phyloP scores from a whole-genome alignment of 352 stramenopile species.

The Globisporangium canariense region DNA sequence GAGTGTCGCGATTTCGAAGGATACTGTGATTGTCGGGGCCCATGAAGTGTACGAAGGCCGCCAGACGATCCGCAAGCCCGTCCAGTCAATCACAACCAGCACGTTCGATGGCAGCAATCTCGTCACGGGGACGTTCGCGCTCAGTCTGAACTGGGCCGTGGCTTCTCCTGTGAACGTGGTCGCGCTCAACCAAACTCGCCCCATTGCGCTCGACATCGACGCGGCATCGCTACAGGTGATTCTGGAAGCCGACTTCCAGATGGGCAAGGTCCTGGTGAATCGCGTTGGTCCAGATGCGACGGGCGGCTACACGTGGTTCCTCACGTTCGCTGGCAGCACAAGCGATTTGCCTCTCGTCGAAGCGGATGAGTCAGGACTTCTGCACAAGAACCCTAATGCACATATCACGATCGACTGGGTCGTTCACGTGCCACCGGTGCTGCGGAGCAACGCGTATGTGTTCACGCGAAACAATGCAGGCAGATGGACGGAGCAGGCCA shows the following conservation, averaged over 20 bases:
- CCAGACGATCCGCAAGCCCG: constrained; percentile 67
- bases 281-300: constrained; percentile 45
- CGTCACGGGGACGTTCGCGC: constrained; percentile 39
- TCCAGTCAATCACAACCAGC: constrained; percentile 55
- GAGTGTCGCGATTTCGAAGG: constrained; percentile 61
- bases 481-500: constrained; percentile 89
- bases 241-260: constrained; percentile 64
- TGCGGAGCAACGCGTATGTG: constrained; percentile 62
- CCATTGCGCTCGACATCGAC: constrained; percentile 56
- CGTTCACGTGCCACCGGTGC: constrained; percentile 46
- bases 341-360: constrained; percentile 60
- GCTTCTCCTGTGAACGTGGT: constrained; percentile 18
- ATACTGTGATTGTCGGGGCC: constrained; percentile 68
- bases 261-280: constrained; percentile 69
- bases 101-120: constrained; percentile 21
- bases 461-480: constrained; percentile 51
- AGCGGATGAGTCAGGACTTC: constrained; percentile 35
- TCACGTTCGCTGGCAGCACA: constrained; percentile 68
- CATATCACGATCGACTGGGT: constrained; percentile 37
- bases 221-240: constrained; percentile 36
- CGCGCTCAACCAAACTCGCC: constrained; percentile 30
- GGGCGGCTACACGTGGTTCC: constrained; percentile 76
- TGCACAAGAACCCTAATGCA: constrained; percentile 19
- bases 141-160: constrained; percentile 35
- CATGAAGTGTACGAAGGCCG: constrained; percentile 52